Evolutionary conservation across 108 stramenopile species (phyloP).

Genomic region (Nannochloropsis granulata): DNA sequence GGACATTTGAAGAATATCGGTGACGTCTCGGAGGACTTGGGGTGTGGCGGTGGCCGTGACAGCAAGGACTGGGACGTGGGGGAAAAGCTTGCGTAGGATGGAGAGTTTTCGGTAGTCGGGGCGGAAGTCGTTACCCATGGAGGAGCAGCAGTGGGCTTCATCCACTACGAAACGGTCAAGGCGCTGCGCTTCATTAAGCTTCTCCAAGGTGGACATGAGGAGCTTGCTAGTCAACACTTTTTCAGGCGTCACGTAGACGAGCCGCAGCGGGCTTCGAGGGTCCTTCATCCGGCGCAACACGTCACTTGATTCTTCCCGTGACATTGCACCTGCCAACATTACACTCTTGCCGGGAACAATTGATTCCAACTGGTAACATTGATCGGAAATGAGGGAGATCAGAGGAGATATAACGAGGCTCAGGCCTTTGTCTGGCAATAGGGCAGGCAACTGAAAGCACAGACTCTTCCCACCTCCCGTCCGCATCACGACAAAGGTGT

Average conservation of each 20-base stretch:
- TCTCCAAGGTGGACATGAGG: slow-evolving; percentile 54
- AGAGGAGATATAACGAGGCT: slow-evolving; percentile 86
- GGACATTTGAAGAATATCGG: slow-evolving; percentile 27
- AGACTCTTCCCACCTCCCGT: slow-evolving; percentile 92
- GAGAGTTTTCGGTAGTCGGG: slow-evolving; percentile 65
- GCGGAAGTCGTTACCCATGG: slow-evolving; percentile 72
- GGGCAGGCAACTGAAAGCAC: slow-evolving; percentile 62
- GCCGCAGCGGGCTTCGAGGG: slow-evolving; percentile 1
- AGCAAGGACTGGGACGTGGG: slow-evolving; percentile 78
- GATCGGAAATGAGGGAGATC: slow-evolving; percentile 86
- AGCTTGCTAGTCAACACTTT: slow-evolving; percentile 52
- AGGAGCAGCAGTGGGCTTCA: slow-evolving; percentile 85
- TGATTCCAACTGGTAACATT: slow-evolving; percentile 46
- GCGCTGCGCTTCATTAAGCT: slow-evolving; percentile 43
- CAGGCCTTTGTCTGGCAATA: slow-evolving; percentile 28
- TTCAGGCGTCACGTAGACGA: slow-evolving; percentile 76
- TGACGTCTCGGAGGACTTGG: slow-evolving; percentile 67
- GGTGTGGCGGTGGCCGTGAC: slow-evolving; percentile 89
- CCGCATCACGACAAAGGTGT: slow-evolving; percentile 96
- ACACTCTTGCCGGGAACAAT: slow-evolving; percentile 6
- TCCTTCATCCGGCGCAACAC: slow-evolving; percentile 6
- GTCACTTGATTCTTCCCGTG: slow-evolving; percentile 1
- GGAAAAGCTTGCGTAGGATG: slow-evolving; percentile 60
- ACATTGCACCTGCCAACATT: slow-evolving; percentile 14
- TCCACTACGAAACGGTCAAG: slow-evolving; percentile 94